Percentiles rank a stretch among this genome's conserved stretches.
Evolutionary conservation across 257 asterid species (phyloP).

Genomic region (Solanum gandarillasii): DNA sequence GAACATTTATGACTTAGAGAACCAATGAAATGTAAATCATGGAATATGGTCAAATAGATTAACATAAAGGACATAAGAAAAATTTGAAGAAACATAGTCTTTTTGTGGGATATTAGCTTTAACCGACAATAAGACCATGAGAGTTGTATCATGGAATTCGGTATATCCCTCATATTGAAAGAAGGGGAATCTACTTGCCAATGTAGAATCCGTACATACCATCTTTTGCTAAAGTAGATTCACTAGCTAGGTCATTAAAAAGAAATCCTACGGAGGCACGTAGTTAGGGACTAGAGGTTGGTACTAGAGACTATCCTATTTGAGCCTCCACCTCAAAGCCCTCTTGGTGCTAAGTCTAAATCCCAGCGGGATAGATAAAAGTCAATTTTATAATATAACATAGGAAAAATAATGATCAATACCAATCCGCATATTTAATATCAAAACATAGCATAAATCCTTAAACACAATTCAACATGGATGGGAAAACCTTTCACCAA

Average conservation of each 20-base stretch:
- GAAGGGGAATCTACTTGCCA: not conserved
- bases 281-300: not conserved
- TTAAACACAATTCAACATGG: too few species aligned
- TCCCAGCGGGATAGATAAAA: too few species aligned
- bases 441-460: too few species aligned
- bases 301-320: too few species aligned
- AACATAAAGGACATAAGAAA: not conserved
- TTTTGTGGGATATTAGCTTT: not conserved
- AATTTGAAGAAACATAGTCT: not conserved
- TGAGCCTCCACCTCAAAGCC: too few species aligned
- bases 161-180: not conserved
- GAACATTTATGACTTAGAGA: not conserved
- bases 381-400: too few species aligned
- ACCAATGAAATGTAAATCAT: not conserved
- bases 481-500: too few species aligned
- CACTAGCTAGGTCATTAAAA: not conserved
- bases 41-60: not conserved
- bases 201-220: not conserved
- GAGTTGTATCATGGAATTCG: not conserved
- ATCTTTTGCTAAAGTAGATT: not conserved
- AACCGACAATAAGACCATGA: not conserved
- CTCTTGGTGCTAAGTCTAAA: too few species aligned
- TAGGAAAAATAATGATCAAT: too few species aligned
- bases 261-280: not conserved
- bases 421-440: too few species aligned